Conservation (phyloP, 768 basidiomycete species). For the Suillus fuscotomentosus region DNA sequence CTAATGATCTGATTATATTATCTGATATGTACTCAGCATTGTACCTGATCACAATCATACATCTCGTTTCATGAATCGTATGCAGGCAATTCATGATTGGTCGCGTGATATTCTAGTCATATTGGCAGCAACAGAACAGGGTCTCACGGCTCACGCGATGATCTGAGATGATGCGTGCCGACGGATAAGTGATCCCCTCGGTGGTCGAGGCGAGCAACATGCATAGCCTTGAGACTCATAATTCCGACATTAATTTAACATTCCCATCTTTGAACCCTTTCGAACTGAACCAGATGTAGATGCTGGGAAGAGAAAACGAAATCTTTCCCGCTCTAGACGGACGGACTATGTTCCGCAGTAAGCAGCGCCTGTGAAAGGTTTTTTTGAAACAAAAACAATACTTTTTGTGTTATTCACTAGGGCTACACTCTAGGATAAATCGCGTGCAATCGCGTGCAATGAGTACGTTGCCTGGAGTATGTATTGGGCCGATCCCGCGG, state of each 20-base stretch:
- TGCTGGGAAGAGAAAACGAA: not conserved
- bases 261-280: not conserved
- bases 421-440: not conserved
- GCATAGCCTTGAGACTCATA: not conserved
- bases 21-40: constrained; percentile 1
- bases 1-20: not conserved
- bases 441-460: not conserved
- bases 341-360: not conserved
- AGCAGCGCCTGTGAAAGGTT: not conserved
- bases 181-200: not conserved
- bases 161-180: not conserved
- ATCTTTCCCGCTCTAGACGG: not conserved
- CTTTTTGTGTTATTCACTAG: not conserved
- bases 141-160: not conserved
- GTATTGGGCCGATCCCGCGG: not conserved
- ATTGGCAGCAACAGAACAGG: constrained; percentile 1
- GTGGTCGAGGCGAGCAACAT: not conserved
- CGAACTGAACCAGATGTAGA: not conserved
- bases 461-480: not conserved
- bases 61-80: not conserved
- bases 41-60: constrained; percentile 6
- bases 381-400: not conserved
- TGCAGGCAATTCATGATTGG: not conserved
- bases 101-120: not conserved
- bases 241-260: not conserved